Evolutionary conservation across 129 eudicot species (phyloP).

Genomic region (Pulicaria dysenterica): DNA sequence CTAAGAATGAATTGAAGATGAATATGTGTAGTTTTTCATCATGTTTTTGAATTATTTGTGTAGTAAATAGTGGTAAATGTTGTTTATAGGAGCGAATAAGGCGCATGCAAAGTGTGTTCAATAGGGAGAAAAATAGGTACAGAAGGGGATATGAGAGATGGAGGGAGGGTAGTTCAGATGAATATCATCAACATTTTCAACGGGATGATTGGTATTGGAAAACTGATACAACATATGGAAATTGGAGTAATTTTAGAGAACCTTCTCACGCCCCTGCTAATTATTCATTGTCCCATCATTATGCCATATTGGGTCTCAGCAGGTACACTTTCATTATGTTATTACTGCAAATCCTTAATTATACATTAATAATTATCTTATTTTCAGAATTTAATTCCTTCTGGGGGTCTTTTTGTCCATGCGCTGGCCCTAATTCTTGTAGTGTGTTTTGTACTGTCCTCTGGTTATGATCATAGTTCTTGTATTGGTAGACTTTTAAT

Average conservation of each 20-base stretch:
- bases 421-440: no score
- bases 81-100: slow-evolving; percentile 73
- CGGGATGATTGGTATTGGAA: slow-evolving; percentile 92
- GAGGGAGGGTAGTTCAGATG: slow-evolving; percentile 59
- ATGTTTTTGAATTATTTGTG: not conserved
- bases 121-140: slow-evolving; percentile 77
- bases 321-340: slow-evolving; percentile 45
- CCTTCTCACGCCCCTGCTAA: slow-evolving; percentile 44
- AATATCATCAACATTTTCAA: slow-evolving; percentile 78
- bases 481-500: no score
- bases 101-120: slow-evolving; percentile 91
- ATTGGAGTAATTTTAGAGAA: slow-evolving; percentile 48
- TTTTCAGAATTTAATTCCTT: no score
- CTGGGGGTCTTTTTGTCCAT: no score
- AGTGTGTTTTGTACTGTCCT: no score
- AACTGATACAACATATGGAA: slow-evolving; percentile 52
- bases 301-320: slow-evolving; percentile 89
- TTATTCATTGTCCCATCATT: slow-evolving; percentile 76
- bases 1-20: not conserved
- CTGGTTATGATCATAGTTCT: no score
- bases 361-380: no score
- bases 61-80: not conserved
- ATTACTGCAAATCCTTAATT: not conserved
- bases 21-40: not conserved
- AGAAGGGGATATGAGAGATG: slow-evolving; percentile 76